Base-by-base conservation (phyloP, 2,329 filamentous ascomycete genomes). In the Colletotrichum limetticola region DNA sequence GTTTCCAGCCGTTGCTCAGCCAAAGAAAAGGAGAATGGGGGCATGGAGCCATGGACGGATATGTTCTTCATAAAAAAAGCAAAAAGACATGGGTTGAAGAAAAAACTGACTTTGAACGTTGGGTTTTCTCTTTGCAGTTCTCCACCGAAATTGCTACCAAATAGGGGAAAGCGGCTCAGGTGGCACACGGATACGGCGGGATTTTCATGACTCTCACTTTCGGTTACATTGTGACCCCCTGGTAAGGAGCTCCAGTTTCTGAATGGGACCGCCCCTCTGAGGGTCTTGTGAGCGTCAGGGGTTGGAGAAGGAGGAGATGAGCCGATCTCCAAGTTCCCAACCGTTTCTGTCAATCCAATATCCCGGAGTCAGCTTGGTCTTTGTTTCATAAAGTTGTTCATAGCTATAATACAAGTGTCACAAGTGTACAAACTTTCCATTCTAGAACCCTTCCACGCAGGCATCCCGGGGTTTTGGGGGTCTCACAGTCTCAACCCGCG, bases 1-100 rank as follows among this genome's bases (percentile, higher is more conserved):
- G 42, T 73, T 63, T 56, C 68, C 57, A 74, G 69, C 60, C 30
- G 57, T 69, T 75, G 59, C 73, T 75, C 65, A 37, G 68, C 49
- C 63, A 72, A 69, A 55, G 30, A 46, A 72, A 32, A 62, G 52
- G 28, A 56, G 62, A 49, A 56, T 49, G n/a, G 49, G 49, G 32
- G 28, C 19, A 35, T 56, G 37, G 37, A 42, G 37, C 37, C 37
- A 37, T 71, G 37, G 37, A 19, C 61, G 11, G 19, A 16, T n/a
- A 64, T n/a, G 24, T n/a, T n/a, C 49, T 42, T 52, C 28, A 37
- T 30, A 64, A 64, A 19, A 19, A 49, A 49, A 49, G 42, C 42
- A 49, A 49, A 22, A 22, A 9, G 19, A 49, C 19, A 49, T 49
- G 42, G 42, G 42, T 49, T 49, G 42, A n/a, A 22, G 19, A 49